Base-by-base conservation (phyloP, 208 protist species). In the Trypanosoma melophagium region DNA sequence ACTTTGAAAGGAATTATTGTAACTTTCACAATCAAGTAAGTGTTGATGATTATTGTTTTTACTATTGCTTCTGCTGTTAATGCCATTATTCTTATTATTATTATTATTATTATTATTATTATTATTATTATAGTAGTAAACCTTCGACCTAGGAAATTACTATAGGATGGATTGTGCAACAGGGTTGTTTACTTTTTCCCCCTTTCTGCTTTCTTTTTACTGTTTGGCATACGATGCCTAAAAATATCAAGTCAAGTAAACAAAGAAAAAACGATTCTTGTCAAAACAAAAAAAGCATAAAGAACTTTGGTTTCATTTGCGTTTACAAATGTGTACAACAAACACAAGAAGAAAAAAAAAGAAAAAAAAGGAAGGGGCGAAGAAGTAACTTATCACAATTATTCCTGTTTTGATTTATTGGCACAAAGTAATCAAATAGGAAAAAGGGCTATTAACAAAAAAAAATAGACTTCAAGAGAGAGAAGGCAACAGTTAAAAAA, bases 261-360 rank as follows among this genome's bases (percentile, higher is more conserved):
- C 2, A 47, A 47, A 17, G 3, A 47, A 22, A 41, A 38, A 42
- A 16, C n/a, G 17, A 59, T 0, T 40, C 3, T 28, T 21, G 14
- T 58, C 8, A 22, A 72, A 44, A 72, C 52, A 44, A 66, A 72
- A 66, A 45, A 65, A 68, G 60, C 52, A 54, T 54, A 35, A 65
- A 47, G 1, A 47, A 47, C 42, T 35, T 35, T 35, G 5, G 28
- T 35, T 35, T 35, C 5, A 35, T 17, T 70, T 40, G 25, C 50
- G 41, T 47, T 24, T 68, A 42, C 22, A 70, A 31, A 35, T 35
- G 28, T 35, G 5, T 35, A 35, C 28, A 1, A 35, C 5, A 35
- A 35, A 35, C 28, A 35, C 5, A 35, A 5, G 28, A 35, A 47
- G 42, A 47, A 17, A 12, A 47, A 7, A 45, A 40, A 25, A 38